These are phyloP conservation scores for Phaffomyces thermotolerans DNA, from an alignment of 805 yeast species.

Conservation along the genomic window DNA sequence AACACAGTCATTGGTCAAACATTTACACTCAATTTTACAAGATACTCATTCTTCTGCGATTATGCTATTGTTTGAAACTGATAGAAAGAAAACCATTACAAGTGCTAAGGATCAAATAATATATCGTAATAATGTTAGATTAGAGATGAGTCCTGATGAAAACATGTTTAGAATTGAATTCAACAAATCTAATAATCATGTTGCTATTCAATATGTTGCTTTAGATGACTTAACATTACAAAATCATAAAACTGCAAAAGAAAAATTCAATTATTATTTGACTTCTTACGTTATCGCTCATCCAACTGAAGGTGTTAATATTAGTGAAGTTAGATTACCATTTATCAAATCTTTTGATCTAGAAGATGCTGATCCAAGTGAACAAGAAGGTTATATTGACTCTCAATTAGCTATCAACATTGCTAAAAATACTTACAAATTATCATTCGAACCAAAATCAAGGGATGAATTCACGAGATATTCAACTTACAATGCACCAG, in stretches of 20 bases:
- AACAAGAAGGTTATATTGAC: slow-evolving; percentile 52
- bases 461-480: slow-evolving; percentile 72
- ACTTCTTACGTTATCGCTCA: slow-evolving; percentile 91
- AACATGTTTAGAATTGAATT: slow-evolving; percentile 85
- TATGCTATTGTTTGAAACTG: slow-evolving; percentile 73
- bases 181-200: slow-evolving; percentile 43
- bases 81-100: slow-evolving; percentile 55
- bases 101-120: slow-evolving; percentile 83
- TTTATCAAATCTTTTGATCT: slow-evolving; percentile 49
- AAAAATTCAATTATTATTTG: slow-evolving; percentile 86
- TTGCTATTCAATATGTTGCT: slow-evolving; percentile 75
- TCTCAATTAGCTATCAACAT: slow-evolving; percentile 74
- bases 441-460: slow-evolving; percentile 74
- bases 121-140: slow-evolving; percentile 82
- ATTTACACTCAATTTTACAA: slow-evolving; percentile 74
- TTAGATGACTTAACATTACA: slow-evolving; percentile 83
- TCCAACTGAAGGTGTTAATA: slow-evolving; percentile 93
- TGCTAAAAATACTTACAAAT: slow-evolving; percentile 67
- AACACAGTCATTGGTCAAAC: slow-evolving; percentile 74
- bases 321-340: slow-evolving; percentile 70
- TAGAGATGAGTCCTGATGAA: slow-evolving; percentile 77
- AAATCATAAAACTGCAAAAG: slow-evolving; percentile 61
- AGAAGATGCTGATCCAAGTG: slow-evolving; percentile 41
- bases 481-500: slow-evolving; percentile 37
- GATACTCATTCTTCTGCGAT: slow-evolving; percentile 79